phyloP scores from a whole-genome alignment of 2,329 filamentous ascomycete genomes.

The Ophiostoma himal-ulmi region DNA sequence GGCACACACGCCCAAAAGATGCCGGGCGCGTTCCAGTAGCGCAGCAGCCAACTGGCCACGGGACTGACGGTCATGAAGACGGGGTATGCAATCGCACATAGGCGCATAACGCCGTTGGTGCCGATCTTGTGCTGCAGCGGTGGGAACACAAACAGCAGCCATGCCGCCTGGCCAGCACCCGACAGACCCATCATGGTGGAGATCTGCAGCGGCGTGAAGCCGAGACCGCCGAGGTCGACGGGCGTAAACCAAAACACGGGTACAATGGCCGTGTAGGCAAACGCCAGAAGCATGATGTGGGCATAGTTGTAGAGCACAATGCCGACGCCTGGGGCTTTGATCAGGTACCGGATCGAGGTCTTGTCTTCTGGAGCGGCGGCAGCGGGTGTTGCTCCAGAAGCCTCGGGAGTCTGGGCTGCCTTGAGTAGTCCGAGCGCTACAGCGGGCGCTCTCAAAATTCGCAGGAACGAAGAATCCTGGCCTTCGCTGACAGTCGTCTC shows the following conservation, averaged over 20 bases:
- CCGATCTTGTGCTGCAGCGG: slow-evolving; percentile 59
- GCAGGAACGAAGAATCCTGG: not conserved
- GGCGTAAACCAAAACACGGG: slow-evolving; percentile 65
- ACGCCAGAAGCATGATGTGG: slow-evolving; percentile 62
- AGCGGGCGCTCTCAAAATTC: not conserved
- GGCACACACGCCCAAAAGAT: slow-evolving; percentile 54
- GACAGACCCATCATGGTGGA: slow-evolving; percentile 59
- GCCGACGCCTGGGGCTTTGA: slow-evolving; percentile 59
- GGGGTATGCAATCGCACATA: slow-evolving; percentile 56
- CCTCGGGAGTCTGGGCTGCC: not conserved
- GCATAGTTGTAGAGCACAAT: slow-evolving; percentile 60
- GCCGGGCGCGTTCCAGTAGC: slow-evolving; percentile 33
- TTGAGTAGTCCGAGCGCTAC: not conserved
- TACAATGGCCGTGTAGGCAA: slow-evolving; percentile 64
- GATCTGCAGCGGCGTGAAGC: slow-evolving; percentile 57
- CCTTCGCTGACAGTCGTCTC: slow-evolving; percentile 3
- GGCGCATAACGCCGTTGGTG: slow-evolving; percentile 58
- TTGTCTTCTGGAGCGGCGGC: not conserved
- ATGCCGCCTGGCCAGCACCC: slow-evolving; percentile 62
- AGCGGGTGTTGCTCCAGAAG: not conserved
- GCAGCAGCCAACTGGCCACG: slow-evolving; percentile 52
- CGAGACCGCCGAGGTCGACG: slow-evolving; percentile 57
- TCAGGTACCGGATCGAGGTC: slow-evolving; percentile 46
- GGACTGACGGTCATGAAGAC: slow-evolving; percentile 54
- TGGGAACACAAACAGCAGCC: slow-evolving; percentile 67